Percentiles rank a stretch among this genome's conserved stretches.
These are phyloP conservation scores for Aspergillus novoparasiticus DNA, from an alignment of 2,329 filamentous ascomycete species.

Conservation along the genomic window DNA sequence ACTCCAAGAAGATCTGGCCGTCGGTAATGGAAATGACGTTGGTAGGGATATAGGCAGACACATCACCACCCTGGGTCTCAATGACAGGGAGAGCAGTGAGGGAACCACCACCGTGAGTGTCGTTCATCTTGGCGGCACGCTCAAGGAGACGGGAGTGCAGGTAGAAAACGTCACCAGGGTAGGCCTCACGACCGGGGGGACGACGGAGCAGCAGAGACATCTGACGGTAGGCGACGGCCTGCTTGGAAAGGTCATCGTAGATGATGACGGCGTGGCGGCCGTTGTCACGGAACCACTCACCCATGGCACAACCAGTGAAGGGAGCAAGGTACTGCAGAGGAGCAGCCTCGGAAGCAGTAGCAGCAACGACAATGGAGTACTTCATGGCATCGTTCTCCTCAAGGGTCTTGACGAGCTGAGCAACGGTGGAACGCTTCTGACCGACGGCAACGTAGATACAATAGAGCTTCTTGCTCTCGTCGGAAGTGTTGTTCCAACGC, in stretches of 20 bases:
- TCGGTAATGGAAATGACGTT: constrained; percentile 99
- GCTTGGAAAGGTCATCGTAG: constrained; percentile 96
- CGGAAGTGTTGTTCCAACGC: constrained; percentile 85
- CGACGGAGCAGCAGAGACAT: constrained; percentile 98
- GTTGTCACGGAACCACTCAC: constrained; percentile 77
- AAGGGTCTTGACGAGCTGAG: constrained; percentile 98
- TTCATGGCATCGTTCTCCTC: constrained; percentile 99
- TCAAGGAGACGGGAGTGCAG: constrained; percentile 98
- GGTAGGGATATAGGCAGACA: constrained; percentile 99
- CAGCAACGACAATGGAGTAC: constrained; percentile 91
- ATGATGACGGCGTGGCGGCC: constrained; percentile 88
- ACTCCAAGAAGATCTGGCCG: constrained; percentile 99
- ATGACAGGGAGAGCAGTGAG: constrained; percentile 97
- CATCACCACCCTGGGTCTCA: constrained; percentile 99
- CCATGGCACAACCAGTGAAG: constrained; percentile 74
- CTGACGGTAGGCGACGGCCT: constrained; percentile 96
- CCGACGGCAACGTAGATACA: constrained; percentile 98
- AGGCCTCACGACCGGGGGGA: constrained; percentile 98
- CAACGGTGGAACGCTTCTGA: constrained; percentile 99
- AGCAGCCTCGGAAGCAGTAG: constrained; percentile 95
- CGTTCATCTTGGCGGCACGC: constrained; percentile 99
- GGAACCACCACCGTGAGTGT: constrained; percentile 91
- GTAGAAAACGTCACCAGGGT: constrained; percentile 99
- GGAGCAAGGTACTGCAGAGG: constrained; percentile 92
- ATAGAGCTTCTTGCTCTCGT: constrained; percentile 99